phyloP scores from a whole-genome alignment of 176 grass and related monocot species.

The Phyllostachys edulis region DNA sequence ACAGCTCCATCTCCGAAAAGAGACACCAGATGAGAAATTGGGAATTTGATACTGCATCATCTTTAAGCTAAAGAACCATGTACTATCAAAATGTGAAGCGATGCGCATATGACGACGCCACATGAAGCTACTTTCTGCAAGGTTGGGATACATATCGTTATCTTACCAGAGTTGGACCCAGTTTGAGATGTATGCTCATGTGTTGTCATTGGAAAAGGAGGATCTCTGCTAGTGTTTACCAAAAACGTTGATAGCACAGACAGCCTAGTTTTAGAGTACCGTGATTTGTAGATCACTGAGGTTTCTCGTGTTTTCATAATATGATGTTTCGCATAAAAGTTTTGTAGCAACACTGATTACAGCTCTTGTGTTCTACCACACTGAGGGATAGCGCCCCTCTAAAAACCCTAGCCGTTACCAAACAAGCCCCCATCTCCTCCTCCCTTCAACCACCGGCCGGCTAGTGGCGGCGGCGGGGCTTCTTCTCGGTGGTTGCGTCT shows the following conservation, averaged over 20 bases:
- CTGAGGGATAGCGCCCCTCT: too few species aligned
- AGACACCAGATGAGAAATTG: constrained; percentile 30
- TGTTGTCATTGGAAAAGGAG: constrained; percentile 11
- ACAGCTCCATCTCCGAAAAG: constrained; percentile 27
- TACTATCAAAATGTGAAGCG: not conserved
- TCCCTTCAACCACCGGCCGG: too few species aligned
- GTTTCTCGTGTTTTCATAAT: not conserved
- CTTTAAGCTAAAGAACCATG: constrained; percentile 7
- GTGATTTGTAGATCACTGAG: constrained; percentile 11
- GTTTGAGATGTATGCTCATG: constrained; percentile 9
- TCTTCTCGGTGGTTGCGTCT: too few species aligned
- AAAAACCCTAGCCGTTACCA: too few species aligned
- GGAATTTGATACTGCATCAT: constrained; percentile 2
- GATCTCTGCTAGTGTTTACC: constrained; percentile 12
- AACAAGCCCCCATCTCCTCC: too few species aligned
- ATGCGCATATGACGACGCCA: not conserved
- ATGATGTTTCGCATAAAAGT: constrained; percentile 11
- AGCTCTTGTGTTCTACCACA: too few species aligned
- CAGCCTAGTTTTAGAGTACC: constrained; percentile 23
- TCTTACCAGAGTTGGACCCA: constrained; percentile 6
- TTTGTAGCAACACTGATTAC: constrained; percentile 14
- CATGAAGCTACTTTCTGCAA: constrained; percentile 6
- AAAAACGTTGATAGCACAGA: constrained; percentile 15
- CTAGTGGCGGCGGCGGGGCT: too few species aligned
- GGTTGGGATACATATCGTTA: constrained; percentile 8